Conservation (phyloP, 768 basidiomycete species). For the Rhodotorula paludigena region DNA sequence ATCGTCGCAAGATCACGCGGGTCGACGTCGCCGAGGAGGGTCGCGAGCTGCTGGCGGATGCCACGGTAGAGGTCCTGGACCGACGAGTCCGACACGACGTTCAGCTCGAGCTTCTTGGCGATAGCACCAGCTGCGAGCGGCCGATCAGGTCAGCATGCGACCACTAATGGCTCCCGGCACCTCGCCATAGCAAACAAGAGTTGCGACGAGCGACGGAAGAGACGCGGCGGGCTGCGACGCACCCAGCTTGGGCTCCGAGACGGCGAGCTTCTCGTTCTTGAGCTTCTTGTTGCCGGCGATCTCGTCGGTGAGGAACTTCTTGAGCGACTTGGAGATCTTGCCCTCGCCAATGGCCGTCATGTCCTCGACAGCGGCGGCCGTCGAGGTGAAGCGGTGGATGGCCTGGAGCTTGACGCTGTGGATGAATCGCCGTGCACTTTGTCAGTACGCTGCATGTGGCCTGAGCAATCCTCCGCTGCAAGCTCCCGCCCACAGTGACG, state of each 20-base stretch:
- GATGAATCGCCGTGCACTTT: too few species aligned
- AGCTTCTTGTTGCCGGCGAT: constrained; percentile 68
- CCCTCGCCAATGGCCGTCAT: constrained; percentile 86
- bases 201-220: too few species aligned
- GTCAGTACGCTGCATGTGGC: not conserved
- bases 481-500: too few species aligned
- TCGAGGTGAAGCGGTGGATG: constrained; percentile 92
- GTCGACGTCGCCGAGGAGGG: constrained; percentile 82
- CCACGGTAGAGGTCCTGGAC: constrained; percentile 86
- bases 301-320: constrained; percentile 84
- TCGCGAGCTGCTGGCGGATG: constrained; percentile 79
- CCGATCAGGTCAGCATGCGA: not conserved
- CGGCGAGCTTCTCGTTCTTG: constrained; percentile 64
- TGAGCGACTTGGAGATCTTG: constrained; percentile 84
- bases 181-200: too few species aligned
- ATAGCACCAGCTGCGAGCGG: constrained; percentile 53
- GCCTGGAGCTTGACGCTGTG: constrained; percentile 85
- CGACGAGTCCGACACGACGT: constrained; percentile 62
- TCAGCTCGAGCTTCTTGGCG: constrained; percentile 87
- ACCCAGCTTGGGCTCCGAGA: constrained; percentile 89
- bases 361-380: constrained; percentile 94
- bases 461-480: too few species aligned
- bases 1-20: constrained; percentile 82
- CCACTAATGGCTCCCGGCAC: too few species aligned
- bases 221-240: constrained; percentile 47